phyloP scores from a whole-genome alignment of 345 rosid genomes.

The Brassica carinata region DNA sequence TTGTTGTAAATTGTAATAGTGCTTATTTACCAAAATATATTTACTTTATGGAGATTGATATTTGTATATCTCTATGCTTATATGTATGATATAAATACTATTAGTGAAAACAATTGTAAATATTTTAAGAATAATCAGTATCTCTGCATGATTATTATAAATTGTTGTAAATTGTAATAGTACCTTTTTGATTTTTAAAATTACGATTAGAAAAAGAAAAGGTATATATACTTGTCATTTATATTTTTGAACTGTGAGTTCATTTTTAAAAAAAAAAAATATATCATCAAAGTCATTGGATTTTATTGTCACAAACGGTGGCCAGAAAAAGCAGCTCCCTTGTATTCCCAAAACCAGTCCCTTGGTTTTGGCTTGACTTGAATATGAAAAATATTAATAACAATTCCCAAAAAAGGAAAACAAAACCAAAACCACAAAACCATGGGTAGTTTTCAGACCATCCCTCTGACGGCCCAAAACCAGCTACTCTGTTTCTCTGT shows the following conservation, averaged over 20 bases:
- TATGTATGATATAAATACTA: neutral
- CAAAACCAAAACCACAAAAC: conserved; percentile 54
- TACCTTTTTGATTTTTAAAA: neutral
- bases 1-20: no score
- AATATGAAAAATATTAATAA: neutral
- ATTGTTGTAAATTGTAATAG: neutral
- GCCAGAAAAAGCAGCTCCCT: conserved; percentile 11
- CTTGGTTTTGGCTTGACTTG: conserved; percentile 30
- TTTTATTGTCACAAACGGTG: neutral
- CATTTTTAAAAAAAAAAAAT: neutral
- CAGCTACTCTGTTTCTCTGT: conserved; percentile 46
- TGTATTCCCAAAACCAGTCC: conserved; percentile 35
- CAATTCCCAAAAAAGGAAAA: conserved; percentile 25
- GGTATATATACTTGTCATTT: neutral
- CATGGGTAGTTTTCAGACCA: conserved; percentile 59
- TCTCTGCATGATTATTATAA: no score
- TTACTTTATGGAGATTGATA: neutral
- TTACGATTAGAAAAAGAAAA: neutral
- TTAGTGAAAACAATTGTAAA: neutral
- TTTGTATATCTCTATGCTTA: neutral
- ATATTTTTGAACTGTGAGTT: neutral
- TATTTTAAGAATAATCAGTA: neutral
- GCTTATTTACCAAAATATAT: no score
- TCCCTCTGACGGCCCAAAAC: conserved; percentile 44
- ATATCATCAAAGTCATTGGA: neutral